Evolutionary conservation across 108 stramenopile genomes (phyloP), one percentile per base, ranked within the genome.

Genomic region (Bacterosira constricta): DNA sequence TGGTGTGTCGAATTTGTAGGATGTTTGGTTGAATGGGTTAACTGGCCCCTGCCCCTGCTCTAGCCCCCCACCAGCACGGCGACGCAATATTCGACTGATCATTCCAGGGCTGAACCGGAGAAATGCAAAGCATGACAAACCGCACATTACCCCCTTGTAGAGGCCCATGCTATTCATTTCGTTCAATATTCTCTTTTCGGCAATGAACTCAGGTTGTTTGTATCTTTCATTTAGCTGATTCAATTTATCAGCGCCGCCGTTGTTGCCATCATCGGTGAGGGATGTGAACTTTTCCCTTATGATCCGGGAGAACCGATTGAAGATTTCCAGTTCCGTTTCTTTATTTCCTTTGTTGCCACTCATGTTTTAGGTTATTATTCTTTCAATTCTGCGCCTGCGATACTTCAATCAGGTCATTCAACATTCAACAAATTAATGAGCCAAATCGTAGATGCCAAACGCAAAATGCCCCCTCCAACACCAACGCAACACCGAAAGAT

Each of bases 151-250:
- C 2, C 77, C 77, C 44, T 70, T 78, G 15, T 31, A 20, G 25
- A 78, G 27, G 18, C 77, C 77, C 58, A 69, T 56, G 57, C 36
- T 65, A 35, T 78, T 78, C 68, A 78, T 70, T 13, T 70, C 63
- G 27, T 62, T 65, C 25, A 78, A 69, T 25, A 78, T 78, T 17
- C 60, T 50, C 26, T 64, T 70, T 35, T 78, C 77, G 27, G 60
- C 46, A 37, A 27, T 36, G 63, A 70, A 78, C 41, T 78, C 77
- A 4, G 77, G 63, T n/a, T 41, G 32, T 2, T 55, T 64, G 44
- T 78, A 78, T 1, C 69, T 21, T 17, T 47, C 51, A 41, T 74
- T 63, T 23, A 75, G 36, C 32, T 66, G 63, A 20, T 71, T 64
- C 35, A 71, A 17, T 8, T 17, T 26, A 54, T 32, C 61, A 31